These are phyloP conservation scores for Fusarium beomiforme DNA, from an alignment of 2,329 filamentous ascomycete genomes.

Conservation along the genomic window DNA sequence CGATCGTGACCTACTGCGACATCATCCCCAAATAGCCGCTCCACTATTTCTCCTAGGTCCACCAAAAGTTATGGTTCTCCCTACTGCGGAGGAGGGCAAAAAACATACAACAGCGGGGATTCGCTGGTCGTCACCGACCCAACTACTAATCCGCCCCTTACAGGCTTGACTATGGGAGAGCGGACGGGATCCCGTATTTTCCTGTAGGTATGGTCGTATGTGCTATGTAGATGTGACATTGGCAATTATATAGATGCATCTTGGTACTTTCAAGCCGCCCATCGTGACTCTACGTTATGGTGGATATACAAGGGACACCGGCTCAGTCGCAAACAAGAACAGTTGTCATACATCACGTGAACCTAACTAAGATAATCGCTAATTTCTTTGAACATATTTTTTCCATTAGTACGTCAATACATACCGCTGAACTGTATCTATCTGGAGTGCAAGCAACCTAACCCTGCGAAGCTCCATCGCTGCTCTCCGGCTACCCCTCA, in stretches of 20 bases:
- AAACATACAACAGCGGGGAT: slow-evolving; percentile 22
- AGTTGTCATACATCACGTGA: not conserved
- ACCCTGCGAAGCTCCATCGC: too few species aligned
- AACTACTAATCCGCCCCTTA: slow-evolving; percentile 21
- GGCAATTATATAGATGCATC: not conserved
- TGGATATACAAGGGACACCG: accelerated
- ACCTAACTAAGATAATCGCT: too few species aligned
- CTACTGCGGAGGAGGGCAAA: not conserved
- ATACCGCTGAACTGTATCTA: not conserved
- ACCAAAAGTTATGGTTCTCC: not conserved
- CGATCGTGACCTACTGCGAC: accelerated
- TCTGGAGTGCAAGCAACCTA: too few species aligned
- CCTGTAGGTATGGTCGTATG: slow-evolving; percentile 12
- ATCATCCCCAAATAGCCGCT: not conserved
- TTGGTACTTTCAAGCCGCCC: not conserved
- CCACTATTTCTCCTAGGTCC: not conserved
- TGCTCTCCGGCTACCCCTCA: not conserved
- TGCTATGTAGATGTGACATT: accelerated
- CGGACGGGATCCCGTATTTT: slow-evolving; percentile 19
- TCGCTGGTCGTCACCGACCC: slow-evolving; percentile 21
- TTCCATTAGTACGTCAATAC: not conserved
- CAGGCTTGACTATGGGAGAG: slow-evolving; percentile 18
- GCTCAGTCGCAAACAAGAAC: not conserved
- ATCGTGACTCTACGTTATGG: not conserved
- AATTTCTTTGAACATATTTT: not conserved